Conservation (phyloP, 1,284 basidiomycete genomes). For the Trichosporon sp. region DNA sequence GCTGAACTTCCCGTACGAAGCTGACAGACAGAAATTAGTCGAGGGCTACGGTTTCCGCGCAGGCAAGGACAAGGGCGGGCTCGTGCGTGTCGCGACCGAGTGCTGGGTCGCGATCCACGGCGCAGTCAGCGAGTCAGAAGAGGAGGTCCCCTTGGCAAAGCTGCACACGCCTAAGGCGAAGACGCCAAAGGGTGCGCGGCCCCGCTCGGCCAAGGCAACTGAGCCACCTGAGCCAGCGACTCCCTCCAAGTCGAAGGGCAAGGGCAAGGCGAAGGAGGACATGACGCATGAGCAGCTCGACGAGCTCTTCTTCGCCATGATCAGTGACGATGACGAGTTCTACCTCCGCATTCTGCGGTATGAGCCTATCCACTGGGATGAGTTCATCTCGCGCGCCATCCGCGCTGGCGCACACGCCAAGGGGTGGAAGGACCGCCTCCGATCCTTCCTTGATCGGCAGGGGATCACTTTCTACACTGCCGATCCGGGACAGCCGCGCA, state of each 20-base stretch:
- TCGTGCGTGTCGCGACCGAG: slow-evolving; percentile 43
- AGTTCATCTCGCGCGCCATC: slow-evolving; percentile 46
- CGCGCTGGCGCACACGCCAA: slow-evolving; percentile 39
- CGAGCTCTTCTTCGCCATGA: slow-evolving; percentile 41
- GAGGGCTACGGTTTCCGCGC: slow-evolving; percentile 46
- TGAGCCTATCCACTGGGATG: slow-evolving; percentile 54
- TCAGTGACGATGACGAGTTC: slow-evolving; percentile 40
- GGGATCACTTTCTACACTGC: slow-evolving; percentile 49
- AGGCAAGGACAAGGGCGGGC: slow-evolving; percentile 36
- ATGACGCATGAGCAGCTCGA: slow-evolving; percentile 42
- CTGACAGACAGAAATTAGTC: slow-evolving; percentile 24
- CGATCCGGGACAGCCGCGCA: slow-evolving; percentile 46
- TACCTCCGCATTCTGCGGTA: slow-evolving; percentile 51
- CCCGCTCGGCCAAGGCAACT: neutral
- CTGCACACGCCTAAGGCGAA: slow-evolving; percentile 13
- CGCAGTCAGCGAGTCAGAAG: neutral
- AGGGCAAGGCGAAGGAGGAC: slow-evolving; percentile 22
- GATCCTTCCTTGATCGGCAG: slow-evolving; percentile 51
- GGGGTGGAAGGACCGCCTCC: slow-evolving; percentile 49
- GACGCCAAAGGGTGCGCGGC: neutral
- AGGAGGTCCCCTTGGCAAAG: neutral
- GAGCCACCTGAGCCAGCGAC: neutral
- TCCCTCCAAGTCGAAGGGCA: slow-evolving; percentile 7
- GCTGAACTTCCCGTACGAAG: slow-evolving; percentile 14
- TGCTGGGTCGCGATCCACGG: slow-evolving; percentile 54